Percentiles rank a stretch among this genome's conserved stretches.
Evolutionary conservation across 225 moss, liverwort and hornwort species (phyloP).

Genomic region (Ulota crispa): DNA sequence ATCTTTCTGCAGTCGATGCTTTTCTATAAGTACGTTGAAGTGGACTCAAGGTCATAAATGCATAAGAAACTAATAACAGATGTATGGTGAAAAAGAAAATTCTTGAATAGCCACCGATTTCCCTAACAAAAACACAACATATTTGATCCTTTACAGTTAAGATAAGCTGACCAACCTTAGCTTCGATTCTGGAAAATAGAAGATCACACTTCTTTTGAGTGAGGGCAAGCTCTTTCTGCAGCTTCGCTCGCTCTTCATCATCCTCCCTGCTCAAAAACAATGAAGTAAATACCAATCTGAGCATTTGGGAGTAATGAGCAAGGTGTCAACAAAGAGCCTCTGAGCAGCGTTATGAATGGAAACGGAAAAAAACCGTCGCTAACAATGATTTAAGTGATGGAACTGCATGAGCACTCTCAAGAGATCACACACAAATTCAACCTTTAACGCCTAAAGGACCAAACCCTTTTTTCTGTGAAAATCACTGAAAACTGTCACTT

Average conservation of each 20-base stretch:
- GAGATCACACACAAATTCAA: not conserved
- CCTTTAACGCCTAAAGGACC: too few species aligned
- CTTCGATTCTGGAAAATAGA: conserved; percentile 57
- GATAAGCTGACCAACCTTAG: conserved; percentile 46
- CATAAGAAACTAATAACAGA: not conserved
- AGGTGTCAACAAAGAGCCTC: not conserved
- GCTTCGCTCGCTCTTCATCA: conserved; percentile 54
- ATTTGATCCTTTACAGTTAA: not conserved
- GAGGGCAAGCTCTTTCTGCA: conserved; percentile 57
- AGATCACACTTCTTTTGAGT: conserved; percentile 68
- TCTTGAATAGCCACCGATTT: not conserved
- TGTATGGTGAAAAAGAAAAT: not conserved
- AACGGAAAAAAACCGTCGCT: not conserved
- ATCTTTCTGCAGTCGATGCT: conserved; percentile 53
- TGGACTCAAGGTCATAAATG: not conserved
- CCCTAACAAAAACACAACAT: not conserved
- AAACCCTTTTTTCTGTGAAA: too few species aligned
- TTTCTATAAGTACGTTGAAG: conserved; percentile 21
- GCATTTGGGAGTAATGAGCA: not conserved
- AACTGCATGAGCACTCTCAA: not conserved
- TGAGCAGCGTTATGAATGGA: not conserved
- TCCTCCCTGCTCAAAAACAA: conserved; percentile 39
- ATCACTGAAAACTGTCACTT: too few species aligned
- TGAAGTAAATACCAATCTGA: not conserved
- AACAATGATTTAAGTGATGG: not conserved